Conservation (phyloP, 495 filamentous ascomycete genomes). For the Lasiosphaeria miniovina region DNA sequence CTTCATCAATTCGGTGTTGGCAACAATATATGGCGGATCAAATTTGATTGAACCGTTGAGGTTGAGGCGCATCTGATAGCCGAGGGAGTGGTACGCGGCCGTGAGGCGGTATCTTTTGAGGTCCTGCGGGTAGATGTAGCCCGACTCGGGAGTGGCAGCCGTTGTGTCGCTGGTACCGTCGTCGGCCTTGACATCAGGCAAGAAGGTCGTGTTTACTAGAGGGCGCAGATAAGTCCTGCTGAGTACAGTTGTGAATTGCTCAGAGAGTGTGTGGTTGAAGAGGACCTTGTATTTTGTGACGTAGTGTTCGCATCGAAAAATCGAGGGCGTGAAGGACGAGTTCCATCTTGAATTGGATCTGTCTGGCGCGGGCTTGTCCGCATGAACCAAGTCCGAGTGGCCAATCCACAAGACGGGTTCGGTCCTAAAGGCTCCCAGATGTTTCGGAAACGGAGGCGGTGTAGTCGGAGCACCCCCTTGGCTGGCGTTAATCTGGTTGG, state of each 20-base stretch:
- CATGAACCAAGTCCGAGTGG: conserved; percentile 6
- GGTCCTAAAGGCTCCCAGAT: conserved; percentile 25
- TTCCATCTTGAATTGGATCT: conserved; percentile 9
- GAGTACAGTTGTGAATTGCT: conserved; percentile 19
- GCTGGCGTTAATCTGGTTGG: conserved; percentile 14
- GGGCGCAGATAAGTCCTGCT: conserved; percentile 16
- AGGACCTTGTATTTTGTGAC: conserved; percentile 26
- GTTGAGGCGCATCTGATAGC: conserved; percentile 15
- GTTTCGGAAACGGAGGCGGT: conserved; percentile 19
- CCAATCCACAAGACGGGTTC: conserved; percentile 30
- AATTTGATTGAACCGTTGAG: conserved; percentile 22
- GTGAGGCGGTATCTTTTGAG: conserved; percentile 21
- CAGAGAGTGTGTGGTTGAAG: conserved; percentile 27
- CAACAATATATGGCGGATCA: conserved; percentile 14
- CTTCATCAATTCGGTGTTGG: conserved; percentile 15
- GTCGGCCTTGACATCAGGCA: conserved; percentile 12
- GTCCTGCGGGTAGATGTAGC: conserved; percentile 26
- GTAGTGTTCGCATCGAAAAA: conserved; percentile 29
- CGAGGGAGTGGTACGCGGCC: conserved; percentile 28
- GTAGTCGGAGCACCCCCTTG: conserved; percentile 8
- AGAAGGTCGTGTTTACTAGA: conserved; percentile 23
- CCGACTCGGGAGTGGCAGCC: conserved; percentile 19
- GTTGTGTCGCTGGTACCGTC: conserved; percentile 27
- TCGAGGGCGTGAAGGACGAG: conserved; percentile 16
- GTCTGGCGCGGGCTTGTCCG: conserved; percentile 12